These are phyloP conservation scores for Passiflora organensis DNA, from an alignment of 345 rosid genomes.

Conservation along the genomic window DNA sequence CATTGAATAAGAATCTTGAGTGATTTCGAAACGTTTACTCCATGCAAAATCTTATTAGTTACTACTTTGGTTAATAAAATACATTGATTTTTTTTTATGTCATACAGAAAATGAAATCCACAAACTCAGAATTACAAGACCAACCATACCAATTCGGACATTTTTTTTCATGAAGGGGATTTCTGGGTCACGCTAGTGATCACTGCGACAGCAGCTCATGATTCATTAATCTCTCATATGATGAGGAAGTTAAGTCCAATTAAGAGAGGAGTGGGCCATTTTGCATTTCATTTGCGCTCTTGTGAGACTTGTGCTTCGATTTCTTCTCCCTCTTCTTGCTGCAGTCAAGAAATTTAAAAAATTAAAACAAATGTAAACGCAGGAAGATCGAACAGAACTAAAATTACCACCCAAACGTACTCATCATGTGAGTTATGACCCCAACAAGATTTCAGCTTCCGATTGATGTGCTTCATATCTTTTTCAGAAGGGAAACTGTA, in stretches of 20 bases:
- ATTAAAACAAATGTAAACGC: neutral
- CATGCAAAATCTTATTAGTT: too few relatives aligned
- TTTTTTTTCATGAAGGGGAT: too few relatives aligned
- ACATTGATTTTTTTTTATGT: too few relatives aligned
- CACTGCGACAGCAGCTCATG: too few relatives aligned
- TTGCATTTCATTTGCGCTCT: conserved; percentile 44
- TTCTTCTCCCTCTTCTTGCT: conserved; percentile 89
- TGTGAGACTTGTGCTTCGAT: conserved; percentile 74
- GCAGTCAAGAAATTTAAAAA: conserved; percentile 25
- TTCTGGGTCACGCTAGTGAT: too few relatives aligned
- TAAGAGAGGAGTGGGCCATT: conserved; percentile 24
- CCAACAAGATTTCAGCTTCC: conserved; percentile 91
- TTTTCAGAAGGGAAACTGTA: conserved; percentile 80
- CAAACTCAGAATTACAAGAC: too few relatives aligned
- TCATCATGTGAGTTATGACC: conserved; percentile 77
- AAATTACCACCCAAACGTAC: conserved; percentile 30
- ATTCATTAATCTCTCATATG: too few relatives aligned
- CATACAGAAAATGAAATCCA: too few relatives aligned
- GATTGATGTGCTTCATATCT: conserved; percentile 93
- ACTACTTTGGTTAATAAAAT: too few relatives aligned
- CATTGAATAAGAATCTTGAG: too few relatives aligned
- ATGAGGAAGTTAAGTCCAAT: conserved; percentile 6
- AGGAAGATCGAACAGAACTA: neutral
- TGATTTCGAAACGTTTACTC: too few relatives aligned
- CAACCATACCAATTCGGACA: too few relatives aligned